phyloP scores from a whole-genome alignment of 352 stramenopile species.

The Globisporangium spinosum region DNA sequence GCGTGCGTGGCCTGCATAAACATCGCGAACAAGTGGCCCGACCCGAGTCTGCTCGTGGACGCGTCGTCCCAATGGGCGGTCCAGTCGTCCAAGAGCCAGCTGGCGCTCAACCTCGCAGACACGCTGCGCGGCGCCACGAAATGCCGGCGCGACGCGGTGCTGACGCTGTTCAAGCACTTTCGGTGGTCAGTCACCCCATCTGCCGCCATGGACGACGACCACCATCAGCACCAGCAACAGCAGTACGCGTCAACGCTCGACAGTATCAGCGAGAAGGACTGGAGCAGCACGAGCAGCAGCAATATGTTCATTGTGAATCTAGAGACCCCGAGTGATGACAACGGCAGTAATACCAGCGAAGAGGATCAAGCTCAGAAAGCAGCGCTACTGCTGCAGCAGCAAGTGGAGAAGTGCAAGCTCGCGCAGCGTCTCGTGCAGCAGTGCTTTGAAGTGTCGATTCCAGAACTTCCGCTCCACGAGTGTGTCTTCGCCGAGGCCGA shows the following conservation, averaged over 20 bases:
- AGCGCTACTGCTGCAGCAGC: background rate
- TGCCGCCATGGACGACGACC: slow-evolving; percentile 27
- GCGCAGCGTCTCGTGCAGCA: slow-evolving; percentile 54
- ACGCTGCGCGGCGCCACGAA: slow-evolving; percentile 22
- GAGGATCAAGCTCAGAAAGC: slow-evolving; percentile 9
- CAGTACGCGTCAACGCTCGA: slow-evolving; percentile 32
- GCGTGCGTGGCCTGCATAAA: slow-evolving; percentile 39
- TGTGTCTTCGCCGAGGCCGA: slow-evolving; percentile 47
- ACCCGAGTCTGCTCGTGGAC: slow-evolving; percentile 30
- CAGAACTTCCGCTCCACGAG: slow-evolving; percentile 31
- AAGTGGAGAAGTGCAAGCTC: slow-evolving; percentile 9
- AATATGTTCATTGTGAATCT: background rate
- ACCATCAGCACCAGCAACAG: slow-evolving; percentile 10
- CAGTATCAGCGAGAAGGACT: slow-evolving; percentile 1
- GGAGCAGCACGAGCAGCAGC: background rate
- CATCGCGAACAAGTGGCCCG: slow-evolving; percentile 51
- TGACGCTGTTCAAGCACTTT: slow-evolving; percentile 36
- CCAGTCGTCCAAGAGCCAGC: slow-evolving; percentile 32
- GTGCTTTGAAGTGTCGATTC: slow-evolving; percentile 51
- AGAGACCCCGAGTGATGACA: background rate
- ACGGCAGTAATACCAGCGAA: slow-evolving; percentile 6
- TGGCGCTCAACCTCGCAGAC: slow-evolving; percentile 45
- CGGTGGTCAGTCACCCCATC: slow-evolving; percentile 11
- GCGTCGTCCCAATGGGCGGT: slow-evolving; percentile 31
- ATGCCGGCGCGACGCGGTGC: slow-evolving; percentile 28